A percentile compares a stretch with the other conserved stretches of the same genome.
Conservation (phyloP, 2,329 filamentous ascomycete species). For the Beauveria sp. region DNA sequence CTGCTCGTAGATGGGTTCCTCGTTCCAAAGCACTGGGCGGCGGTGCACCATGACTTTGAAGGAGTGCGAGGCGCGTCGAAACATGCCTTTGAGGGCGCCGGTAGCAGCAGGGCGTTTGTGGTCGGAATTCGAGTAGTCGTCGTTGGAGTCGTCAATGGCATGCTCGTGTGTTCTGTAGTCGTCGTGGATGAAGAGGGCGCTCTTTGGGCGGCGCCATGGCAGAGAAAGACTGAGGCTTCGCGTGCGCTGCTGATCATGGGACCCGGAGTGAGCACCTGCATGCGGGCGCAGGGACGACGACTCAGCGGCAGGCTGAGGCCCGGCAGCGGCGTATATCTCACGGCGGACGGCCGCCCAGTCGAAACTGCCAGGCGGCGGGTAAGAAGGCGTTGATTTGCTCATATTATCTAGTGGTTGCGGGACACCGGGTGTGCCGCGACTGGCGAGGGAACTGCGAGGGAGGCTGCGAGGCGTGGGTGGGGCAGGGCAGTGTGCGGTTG, state of each 20-base stretch:
- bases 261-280: slow-evolving; percentile 12
- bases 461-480: background rate
- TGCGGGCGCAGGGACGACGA: background rate
- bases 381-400: background rate
- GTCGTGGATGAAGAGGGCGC: slow-evolving; percentile 28
- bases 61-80: slow-evolving; percentile 49
- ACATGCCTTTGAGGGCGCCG: slow-evolving; percentile 39
- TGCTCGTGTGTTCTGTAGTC: slow-evolving; percentile 21
- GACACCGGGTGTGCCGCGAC: background rate
- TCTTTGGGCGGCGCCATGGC: slow-evolving; percentile 42
- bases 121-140: slow-evolving; percentile 11
- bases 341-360: slow-evolving; percentile 7
- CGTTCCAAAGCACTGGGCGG: slow-evolving; percentile 34
- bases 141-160: slow-evolving; percentile 24
- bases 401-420: background rate
- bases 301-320: background rate
- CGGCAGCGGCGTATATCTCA: slow-evolving; percentile 3
- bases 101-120: slow-evolving; percentile 21
- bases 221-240: slow-evolving; percentile 45
- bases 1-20: slow-evolving; percentile 23
- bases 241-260: slow-evolving; percentile 32
- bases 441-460: background rate
- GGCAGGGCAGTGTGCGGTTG: background rate
- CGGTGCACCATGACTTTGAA: slow-evolving; percentile 45
- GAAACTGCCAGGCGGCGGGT: background rate